Percentiles rank a stretch among this genome's conserved stretches.
Evolutionary conservation across 257 asterid species (phyloP).

Genomic region (Agastache rugosa): DNA sequence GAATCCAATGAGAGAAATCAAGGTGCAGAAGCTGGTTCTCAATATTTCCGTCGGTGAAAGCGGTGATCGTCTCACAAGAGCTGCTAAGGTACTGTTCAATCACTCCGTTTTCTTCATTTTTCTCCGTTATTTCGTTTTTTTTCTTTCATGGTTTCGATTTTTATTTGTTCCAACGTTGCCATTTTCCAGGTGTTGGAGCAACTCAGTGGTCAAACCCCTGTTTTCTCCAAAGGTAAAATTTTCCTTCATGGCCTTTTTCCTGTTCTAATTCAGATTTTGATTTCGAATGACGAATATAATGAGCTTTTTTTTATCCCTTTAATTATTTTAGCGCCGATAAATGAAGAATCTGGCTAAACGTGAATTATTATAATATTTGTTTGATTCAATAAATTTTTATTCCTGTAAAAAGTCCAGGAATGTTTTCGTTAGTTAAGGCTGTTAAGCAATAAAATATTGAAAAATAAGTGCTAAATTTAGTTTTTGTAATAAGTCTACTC

Average conservation of each 20-base stretch:
- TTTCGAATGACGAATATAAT: not conserved
- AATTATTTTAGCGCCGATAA: not conserved
- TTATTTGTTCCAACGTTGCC: not conserved
- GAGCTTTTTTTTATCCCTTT: not conserved
- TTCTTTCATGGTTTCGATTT: not conserved
- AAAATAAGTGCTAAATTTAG: not conserved
- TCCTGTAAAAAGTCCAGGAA: too few relatives aligned
- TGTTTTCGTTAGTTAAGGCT: not conserved
- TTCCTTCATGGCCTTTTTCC: not conserved
- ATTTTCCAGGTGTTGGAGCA: slow-evolving; percentile 49
- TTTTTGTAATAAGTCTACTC: not conserved
- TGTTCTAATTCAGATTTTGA: not conserved
- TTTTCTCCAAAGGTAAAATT: slow-evolving; percentile 46
- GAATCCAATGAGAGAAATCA: slow-evolving; percentile 54
- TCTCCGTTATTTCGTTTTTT: not conserved
- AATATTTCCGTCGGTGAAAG: slow-evolving; percentile 56
- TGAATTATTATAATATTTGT: not conserved
- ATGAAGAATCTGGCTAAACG: not conserved
- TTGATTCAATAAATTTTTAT: not conserved
- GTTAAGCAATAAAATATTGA: not conserved
- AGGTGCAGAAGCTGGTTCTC: slow-evolving; percentile 54
- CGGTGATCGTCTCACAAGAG: slow-evolving; percentile 55
- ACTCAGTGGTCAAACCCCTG: slow-evolving; percentile 51
- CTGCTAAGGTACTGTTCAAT: slow-evolving; percentile 40
- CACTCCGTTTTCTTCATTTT: not conserved